phyloP scores from a whole-genome alignment of 2,329 filamentous ascomycete genomes.

The Aspergillus sp. region DNA sequence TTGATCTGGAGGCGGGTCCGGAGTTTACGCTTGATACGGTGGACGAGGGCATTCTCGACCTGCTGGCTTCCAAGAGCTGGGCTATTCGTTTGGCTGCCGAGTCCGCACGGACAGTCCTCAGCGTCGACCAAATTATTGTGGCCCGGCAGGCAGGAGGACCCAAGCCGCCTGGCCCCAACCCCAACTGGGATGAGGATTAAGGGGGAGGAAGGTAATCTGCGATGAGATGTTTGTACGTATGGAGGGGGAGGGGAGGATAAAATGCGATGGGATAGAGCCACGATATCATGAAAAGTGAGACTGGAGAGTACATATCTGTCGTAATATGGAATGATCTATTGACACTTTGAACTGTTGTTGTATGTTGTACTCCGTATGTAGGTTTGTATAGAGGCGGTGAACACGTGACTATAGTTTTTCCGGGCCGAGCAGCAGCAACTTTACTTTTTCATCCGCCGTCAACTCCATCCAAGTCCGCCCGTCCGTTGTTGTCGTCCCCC shows the following conservation, averaged over 20 bases:
- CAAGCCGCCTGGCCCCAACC: constrained; percentile 92
- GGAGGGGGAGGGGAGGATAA: constrained; percentile 5
- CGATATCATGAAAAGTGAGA: constrained; percentile 29
- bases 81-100: constrained; percentile 96
- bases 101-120: constrained; percentile 86
- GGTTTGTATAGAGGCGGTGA: background rate
- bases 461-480: background rate
- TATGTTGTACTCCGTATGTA: background rate
- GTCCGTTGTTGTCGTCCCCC: background rate
- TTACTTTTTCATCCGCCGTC: constrained; percentile 5
- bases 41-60: constrained; percentile 84
- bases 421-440: background rate
- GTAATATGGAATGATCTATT: constrained; percentile 18
- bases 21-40: constrained; percentile 77
- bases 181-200: constrained; percentile 69
- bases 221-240: constrained; percentile 9
- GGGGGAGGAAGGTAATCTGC: constrained; percentile 7
- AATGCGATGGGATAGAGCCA: constrained; percentile 27
- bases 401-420: background rate
- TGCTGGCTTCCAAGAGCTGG: constrained; percentile 91
- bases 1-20: constrained; percentile 89
- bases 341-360: constrained; percentile 13
- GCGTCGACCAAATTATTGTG: constrained; percentile 98
- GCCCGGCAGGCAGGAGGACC: constrained; percentile 95
- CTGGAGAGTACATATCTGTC: constrained; percentile 5